Base-by-base conservation (phyloP, 2,329 filamentous ascomycete species). In the Pleurostoma richardsiae region DNA sequence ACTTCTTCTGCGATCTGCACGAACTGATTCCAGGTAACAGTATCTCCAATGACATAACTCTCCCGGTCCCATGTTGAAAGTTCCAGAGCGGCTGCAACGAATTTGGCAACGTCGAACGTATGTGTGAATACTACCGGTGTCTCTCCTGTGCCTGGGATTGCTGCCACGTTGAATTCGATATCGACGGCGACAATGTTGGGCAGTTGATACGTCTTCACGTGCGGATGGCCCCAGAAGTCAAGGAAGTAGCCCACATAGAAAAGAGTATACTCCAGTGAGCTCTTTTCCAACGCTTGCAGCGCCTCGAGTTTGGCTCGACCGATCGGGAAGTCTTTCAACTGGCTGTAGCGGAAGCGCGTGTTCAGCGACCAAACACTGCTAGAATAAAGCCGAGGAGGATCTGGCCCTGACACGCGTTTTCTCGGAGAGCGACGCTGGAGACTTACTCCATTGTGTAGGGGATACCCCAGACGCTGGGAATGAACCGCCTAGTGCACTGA, bases 111-210 rank as follows among this genome's bases (percentile, higher is more conserved):
- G 53, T 80, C 76, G 4, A 58, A 58, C 1, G 68, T 73, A 52
- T 77, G 71, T 0, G 74, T 79, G 56, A 77, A 72, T 3, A 64
- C 57, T 6, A 73, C 61, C 3, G 58, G 58, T 5, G 59, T 63
- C n/a, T 72, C 61, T 0, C 77, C 77, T 27, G 68, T 61, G 0
- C 73, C 74, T 0, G 76, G 75, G 26, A 79, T 70, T 8, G 67
- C 72, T 1, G 76, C 76, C 3, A 58, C 59, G 10, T 70, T 67
- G 49, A 64, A 63, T 4, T 56, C 47, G 7, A 77, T 65, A 52
- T 78, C 72, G 26, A 78, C 49, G 4, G 69, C 64, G 10, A 74
- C 65, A 1, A 66, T 59, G 42, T 64, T 60, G 2, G 64, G 66
- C 3, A 58, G 47, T 44, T 77, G 52, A 52, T 74, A 57, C 3